A percentile compares a stretch with the other conserved stretches of the same genome.
phyloP scores from a whole-genome alignment of 2,329 filamentous ascomycete species.

The Phialophora chinensis region DNA sequence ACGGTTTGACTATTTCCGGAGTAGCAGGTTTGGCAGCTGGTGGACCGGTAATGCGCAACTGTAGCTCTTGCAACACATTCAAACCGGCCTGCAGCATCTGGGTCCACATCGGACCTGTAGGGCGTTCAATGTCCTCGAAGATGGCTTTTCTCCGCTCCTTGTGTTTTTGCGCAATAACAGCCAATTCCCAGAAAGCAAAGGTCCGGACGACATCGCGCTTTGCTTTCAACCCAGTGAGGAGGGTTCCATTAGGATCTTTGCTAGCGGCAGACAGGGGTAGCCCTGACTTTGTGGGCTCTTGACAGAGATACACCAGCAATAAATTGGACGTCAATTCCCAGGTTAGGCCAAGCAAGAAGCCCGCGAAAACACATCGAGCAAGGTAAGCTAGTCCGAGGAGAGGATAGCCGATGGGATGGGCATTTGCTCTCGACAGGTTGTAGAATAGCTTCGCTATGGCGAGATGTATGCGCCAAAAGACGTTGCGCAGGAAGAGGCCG shows the following conservation, averaged over 20 bases:
- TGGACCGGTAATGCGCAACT: conserved; percentile 65
- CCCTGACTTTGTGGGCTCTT: conserved; percentile 82
- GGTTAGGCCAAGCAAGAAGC: conserved; percentile 70
- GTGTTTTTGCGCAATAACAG: conserved; percentile 76
- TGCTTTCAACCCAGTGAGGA: conserved; percentile 80
- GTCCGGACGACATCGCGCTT: conserved; percentile 79
- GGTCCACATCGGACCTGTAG: conserved; percentile 78
- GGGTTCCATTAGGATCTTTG: conserved; percentile 88
- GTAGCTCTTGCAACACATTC: conserved; percentile 70
- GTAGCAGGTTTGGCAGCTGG: conserved; percentile 45
- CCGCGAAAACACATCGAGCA: conserved; percentile 65
- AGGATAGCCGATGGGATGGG: conserved; percentile 61
- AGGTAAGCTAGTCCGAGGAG: conserved; percentile 52
- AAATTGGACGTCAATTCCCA: conserved; percentile 79
- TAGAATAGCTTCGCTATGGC: conserved; percentile 74
- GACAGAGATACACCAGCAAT: conserved; percentile 80
- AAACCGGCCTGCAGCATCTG: conserved; percentile 76
- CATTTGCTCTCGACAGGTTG: conserved; percentile 74
- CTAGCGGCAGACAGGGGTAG: conserved; percentile 82
- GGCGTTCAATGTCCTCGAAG: conserved; percentile 84
- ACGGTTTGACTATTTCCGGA: conserved; percentile 54
- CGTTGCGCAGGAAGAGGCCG: conserved; percentile 64
- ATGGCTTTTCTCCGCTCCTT: conserved; percentile 78
- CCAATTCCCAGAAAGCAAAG: conserved; percentile 91
- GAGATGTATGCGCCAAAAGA: conserved; percentile 73